These are phyloP conservation scores for Rhizopus arrhizus DNA, from an alignment of 371 early-diverging fungal species.

Conservation along the genomic window DNA sequence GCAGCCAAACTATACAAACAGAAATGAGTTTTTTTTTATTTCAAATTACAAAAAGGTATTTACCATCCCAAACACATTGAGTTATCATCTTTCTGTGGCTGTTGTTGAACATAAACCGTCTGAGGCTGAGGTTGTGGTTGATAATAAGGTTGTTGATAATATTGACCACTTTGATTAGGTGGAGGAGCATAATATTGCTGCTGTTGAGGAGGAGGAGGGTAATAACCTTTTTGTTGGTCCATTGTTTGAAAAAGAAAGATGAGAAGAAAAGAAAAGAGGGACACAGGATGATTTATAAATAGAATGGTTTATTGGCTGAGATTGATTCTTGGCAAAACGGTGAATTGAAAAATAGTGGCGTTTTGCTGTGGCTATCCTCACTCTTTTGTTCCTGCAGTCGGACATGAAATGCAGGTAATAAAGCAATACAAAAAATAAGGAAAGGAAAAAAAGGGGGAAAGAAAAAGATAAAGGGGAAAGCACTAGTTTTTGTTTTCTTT, in stretches of 20 bases:
- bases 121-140: constrained; percentile 30
- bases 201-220: constrained; percentile 2
- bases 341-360: neutral
- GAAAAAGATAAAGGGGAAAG: neutral
- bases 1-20: constrained; percentile 43
- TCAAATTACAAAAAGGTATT: neutral
- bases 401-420: too few species aligned
- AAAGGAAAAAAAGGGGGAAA: neutral
- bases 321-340: constrained; percentile 58
- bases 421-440: neutral
- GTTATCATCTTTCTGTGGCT: constrained; percentile 29
- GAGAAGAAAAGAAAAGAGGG: neutral
- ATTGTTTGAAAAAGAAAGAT: neutral
- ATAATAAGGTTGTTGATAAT: constrained; percentile 28
- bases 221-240: neutral
- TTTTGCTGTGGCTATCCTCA: neutral
- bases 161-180: constrained; percentile 93
- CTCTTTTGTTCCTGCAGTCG: too few species aligned
- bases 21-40: neutral
- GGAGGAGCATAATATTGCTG: constrained; percentile 55
- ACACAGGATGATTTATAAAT: neutral
- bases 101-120: constrained; percentile 36
- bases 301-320: constrained; percentile 41
- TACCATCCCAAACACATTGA: constrained; percentile 50
- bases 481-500: neutral